These are phyloP conservation scores for Pyrenophora seminiperda DNA, from an alignment of 2,329 filamentous ascomycete species.

Conservation along the genomic window DNA sequence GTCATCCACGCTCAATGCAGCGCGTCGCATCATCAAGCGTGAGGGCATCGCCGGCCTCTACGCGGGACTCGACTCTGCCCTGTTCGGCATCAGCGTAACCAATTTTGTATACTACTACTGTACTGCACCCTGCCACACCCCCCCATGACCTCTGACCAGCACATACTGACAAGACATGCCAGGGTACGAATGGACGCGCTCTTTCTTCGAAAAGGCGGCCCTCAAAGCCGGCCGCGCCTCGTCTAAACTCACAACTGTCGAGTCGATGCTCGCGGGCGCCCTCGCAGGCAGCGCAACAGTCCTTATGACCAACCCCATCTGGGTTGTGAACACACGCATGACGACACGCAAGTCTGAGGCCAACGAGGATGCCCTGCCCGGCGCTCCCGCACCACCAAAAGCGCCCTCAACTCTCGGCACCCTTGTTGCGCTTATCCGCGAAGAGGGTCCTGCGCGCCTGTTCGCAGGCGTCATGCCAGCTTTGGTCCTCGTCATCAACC, in stretches of 20 bases:
- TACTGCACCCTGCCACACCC: constrained; percentile 29
- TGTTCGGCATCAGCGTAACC: constrained; percentile 97
- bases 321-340: constrained; percentile 98
- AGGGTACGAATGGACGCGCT: constrained; percentile 94
- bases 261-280: constrained; percentile 94
- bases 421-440: constrained; percentile 75
- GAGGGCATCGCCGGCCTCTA: constrained; percentile 91
- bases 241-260: constrained; percentile 84
- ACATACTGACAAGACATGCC: constrained; percentile 7
- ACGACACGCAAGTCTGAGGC: constrained; percentile 78
- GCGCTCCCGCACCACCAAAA: constrained; percentile 56
- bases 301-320: constrained; percentile 96
- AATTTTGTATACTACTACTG: constrained; percentile 99
- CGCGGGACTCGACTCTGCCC: constrained; percentile 86
- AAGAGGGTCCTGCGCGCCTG: constrained; percentile 83
- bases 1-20: constrained; percentile 80
- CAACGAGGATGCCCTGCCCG: constrained; percentile 47
- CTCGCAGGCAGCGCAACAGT: constrained; percentile 94
- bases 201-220: constrained; percentile 81
- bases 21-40: constrained; percentile 84
- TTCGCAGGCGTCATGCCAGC: constrained; percentile 94
- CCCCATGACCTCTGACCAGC: background rate
- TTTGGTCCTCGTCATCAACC: constrained; percentile 93
- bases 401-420: constrained; percentile 78
- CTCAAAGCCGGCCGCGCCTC: constrained; percentile 71